Percentiles rank a stretch among this genome's conserved stretches.
phyloP scores from a whole-genome alignment of 257 asterid species.

The Thymus mandschuricus region DNA sequence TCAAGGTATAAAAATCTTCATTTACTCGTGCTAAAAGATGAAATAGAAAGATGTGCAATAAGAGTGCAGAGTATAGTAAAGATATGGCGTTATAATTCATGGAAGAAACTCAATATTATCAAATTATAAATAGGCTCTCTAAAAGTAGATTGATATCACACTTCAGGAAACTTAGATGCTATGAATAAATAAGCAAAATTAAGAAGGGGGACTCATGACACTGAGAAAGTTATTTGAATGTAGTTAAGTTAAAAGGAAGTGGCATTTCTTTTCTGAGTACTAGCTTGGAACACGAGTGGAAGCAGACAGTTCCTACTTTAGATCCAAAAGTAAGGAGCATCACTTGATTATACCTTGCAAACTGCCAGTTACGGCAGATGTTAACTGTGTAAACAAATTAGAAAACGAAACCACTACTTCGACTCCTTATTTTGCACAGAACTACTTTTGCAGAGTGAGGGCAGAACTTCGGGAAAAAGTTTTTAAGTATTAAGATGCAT shows the following conservation, averaged over 20 bases:
- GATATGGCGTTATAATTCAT: conserved; percentile 6
- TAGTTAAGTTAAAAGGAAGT: conserved; percentile 5
- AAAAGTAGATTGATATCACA: not conserved
- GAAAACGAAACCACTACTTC: not conserved
- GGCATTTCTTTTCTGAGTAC: not conserved
- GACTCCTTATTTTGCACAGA: not conserved
- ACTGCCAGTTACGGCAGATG: not conserved
- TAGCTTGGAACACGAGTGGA: not conserved
- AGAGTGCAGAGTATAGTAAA: not conserved
- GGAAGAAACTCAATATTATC: not conserved
- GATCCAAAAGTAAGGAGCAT: not conserved
- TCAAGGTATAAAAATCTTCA: conserved; percentile 4
- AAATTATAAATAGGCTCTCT: not conserved
- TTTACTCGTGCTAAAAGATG: conserved; percentile 9
- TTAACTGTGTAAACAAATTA: not conserved
- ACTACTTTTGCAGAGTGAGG: not conserved
- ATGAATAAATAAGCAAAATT: not conserved
- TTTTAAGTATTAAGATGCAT: not conserved
- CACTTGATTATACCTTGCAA: not conserved
- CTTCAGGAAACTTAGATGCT: conserved; percentile 11
- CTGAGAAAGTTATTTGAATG: not conserved
- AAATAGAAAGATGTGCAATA: not conserved
- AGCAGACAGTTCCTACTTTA: not conserved
- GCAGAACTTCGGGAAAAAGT: not conserved
- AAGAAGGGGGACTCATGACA: conserved; percentile 12